A percentile compares a stretch with the other conserved stretches of the same genome.
phyloP scores from a whole-genome alignment of 495 filamentous ascomycete species.

The Neurospora sp. region DNA sequence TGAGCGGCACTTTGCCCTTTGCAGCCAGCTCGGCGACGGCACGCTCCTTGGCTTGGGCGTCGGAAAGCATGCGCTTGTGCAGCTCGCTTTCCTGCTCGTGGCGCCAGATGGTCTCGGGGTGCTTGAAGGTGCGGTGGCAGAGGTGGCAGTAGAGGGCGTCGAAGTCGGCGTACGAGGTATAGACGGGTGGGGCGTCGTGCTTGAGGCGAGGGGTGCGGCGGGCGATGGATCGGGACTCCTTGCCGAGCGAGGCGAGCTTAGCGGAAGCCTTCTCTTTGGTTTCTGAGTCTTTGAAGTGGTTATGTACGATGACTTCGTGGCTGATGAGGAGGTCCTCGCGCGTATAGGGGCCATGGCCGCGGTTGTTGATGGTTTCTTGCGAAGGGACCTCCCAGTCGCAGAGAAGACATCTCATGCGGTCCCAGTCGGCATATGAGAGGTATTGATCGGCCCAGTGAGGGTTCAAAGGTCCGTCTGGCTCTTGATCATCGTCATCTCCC shows the following conservation, averaged over 20 bases:
- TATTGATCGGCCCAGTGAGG: conserved; percentile 18
- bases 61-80: conserved; percentile 60
- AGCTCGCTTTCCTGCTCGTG: conserved; percentile 70
- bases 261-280: conserved; percentile 19
- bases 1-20: conserved; percentile 50
- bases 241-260: conserved; percentile 19
- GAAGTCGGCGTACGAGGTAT: conserved; percentile 57
- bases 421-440: conserved; percentile 27
- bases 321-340: conserved; percentile 21
- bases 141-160: conserved; percentile 66
- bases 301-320: conserved; percentile 20
- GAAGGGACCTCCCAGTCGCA: conserved; percentile 21
- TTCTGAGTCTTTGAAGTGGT: conserved; percentile 23
- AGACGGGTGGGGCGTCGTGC: conserved; percentile 15
- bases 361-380: conserved; percentile 11
- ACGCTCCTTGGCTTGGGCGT: conserved; percentile 46
- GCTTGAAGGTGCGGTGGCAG: conserved; percentile 66
- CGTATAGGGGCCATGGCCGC: conserved; percentile 11
- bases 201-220: conserved; percentile 18
- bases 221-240: conserved; percentile 14
- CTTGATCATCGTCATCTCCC: conserved; percentile 10
- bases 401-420: conserved; percentile 19
- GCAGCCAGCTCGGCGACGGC: conserved; percentile 41
- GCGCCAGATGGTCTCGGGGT: conserved; percentile 53
- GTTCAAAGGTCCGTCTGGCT: conserved; percentile 8